Evolutionary conservation across 352 stramenopile genomes (phyloP), one percentile per base, ranked within the genome.

Genomic region (Phytophthora idaei): DNA sequence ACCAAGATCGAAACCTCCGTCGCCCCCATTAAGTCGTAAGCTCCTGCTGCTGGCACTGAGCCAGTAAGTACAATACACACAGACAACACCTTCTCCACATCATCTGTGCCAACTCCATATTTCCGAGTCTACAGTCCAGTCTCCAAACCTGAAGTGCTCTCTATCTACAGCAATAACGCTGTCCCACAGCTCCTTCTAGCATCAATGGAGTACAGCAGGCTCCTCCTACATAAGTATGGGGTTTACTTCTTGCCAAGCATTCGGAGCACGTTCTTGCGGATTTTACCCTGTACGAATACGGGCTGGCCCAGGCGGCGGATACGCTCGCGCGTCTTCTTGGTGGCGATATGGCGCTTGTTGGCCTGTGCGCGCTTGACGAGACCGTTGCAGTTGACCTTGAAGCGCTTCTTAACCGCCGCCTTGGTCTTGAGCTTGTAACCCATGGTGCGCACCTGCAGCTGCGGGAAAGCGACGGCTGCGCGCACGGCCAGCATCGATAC

Each of bases 351-450:
- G 65, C 86, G 81, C 81, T 94, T 94, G 73, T 90, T 90, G 65
- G 83, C 80, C 66, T 92, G 82, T 29, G 78, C 74, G 59, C 86
- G 83, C 80, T 92, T 92, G 15, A 94, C 83, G 57, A 90, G 69
- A 6, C 86, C 86, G 63, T 94, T 94, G 61, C 58, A 68, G 72
- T 94, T 94, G 41, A 94, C 83, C 51, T 81, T 84, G 74, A 94
- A 94, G 70, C 86, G 86, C 71, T 94, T 94, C 74, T 94, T 94
- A 25, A 94, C 85, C 10, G 83, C 63, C 53, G 85, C 81, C 74
- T 92, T 94, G 37, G 77, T 85, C 79, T 92, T 92, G 71, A 92
- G 81, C 68, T 94, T 94, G 76, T 92, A 92, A 51, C 80, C 79
- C 80, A 87, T 93, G 45, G 71, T 64, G 47, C 83, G 85, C 49